phyloP scores from a whole-genome alignment of 2,329 filamentous ascomycete species.

The Cladophialophora yegresii region DNA sequence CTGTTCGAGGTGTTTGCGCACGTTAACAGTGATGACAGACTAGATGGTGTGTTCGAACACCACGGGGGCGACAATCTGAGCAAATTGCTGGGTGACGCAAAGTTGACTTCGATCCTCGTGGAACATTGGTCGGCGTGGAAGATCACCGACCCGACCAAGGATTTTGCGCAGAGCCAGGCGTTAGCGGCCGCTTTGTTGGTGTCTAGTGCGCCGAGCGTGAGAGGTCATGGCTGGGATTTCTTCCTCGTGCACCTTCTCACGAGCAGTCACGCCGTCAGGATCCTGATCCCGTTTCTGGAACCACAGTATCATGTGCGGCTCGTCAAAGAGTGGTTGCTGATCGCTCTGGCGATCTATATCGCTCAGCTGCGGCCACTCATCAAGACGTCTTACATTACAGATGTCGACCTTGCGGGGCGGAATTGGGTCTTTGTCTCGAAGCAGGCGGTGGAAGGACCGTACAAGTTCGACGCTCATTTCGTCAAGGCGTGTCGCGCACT shows the following conservation, averaged over 20 bases:
- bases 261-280: slow-evolving; percentile 82
- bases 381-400: slow-evolving; percentile 56
- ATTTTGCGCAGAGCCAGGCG: slow-evolving; percentile 71
- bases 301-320: slow-evolving; percentile 70
- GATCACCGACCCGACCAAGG: slow-evolving; percentile 66
- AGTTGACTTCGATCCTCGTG: slow-evolving; percentile 62
- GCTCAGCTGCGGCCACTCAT: slow-evolving; percentile 72
- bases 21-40: slow-evolving; percentile 67
- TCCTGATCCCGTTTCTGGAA: slow-evolving; percentile 77
- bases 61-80: slow-evolving; percentile 65
- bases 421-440: slow-evolving; percentile 77
- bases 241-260: slow-evolving; percentile 80
- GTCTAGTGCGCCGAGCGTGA: slow-evolving; percentile 38
- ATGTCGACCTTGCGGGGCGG: slow-evolving; percentile 62
- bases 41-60: slow-evolving; percentile 66
- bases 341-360: slow-evolving; percentile 76
- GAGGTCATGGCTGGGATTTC: slow-evolving; percentile 69
- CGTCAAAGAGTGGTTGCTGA: slow-evolving; percentile 86
- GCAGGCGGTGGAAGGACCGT: slow-evolving; percentile 67
- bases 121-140: slow-evolving; percentile 93
- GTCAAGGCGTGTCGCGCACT: slow-evolving; percentile 81
- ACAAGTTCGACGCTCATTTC: slow-evolving; percentile 75
- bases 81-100: slow-evolving; percentile 67
- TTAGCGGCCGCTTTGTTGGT: slow-evolving; percentile 53
- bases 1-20: slow-evolving; percentile 70